Evolutionary conservation across 2,329 filamentous ascomycete genomes (phyloP), one percentile per base, ranked within the genome.

Genomic region (Pseudogymnoascus sp.): DNA sequence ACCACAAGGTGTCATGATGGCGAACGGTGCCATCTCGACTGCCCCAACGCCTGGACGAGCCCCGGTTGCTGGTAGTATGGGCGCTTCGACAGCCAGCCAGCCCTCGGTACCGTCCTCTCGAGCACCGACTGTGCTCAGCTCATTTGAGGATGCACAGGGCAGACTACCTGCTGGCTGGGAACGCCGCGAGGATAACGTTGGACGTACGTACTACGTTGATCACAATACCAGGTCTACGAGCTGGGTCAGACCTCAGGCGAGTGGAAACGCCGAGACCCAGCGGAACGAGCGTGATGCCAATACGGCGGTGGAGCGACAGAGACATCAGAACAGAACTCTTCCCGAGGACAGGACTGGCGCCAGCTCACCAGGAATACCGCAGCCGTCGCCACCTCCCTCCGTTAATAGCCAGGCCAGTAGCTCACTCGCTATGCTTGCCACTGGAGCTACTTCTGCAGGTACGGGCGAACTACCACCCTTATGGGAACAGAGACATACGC

Each of bases 181-280:
- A 78, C 87, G 95, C 63, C 86, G 95, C 64, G 93, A 97, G 75
- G 95, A 99, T 74, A 95, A 97, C 70, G 77, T 97, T 47, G 93
- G 95, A 62, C 85, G 95, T 71, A 97, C 93, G 21, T 99, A 99
- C 74, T 99, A 97, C 74, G 95, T 99, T 62, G 95, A 99, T 73
- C 95, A 97, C 75, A 97, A 97, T 75, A 96, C 93, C 5, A 84
- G 95, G 71, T 93, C 95, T 63, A 99, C 95, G 0, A 97, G 93
- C 70, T 99, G 95, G 95, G 93, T 90, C 70, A 83, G 95, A 65
- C 95, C 95, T 6, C 89, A 91, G n/a, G 82, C 83, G 40, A 87
- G 87, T 65, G 89, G 88, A 71, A 93, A 88, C 66, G 86, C 89
- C 54, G 86, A 86, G 60, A 88, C 93, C 66, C 86, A 90, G 70